Conservation (phyloP, 805 yeast species). For the Lipomyces anomalus region DNA sequence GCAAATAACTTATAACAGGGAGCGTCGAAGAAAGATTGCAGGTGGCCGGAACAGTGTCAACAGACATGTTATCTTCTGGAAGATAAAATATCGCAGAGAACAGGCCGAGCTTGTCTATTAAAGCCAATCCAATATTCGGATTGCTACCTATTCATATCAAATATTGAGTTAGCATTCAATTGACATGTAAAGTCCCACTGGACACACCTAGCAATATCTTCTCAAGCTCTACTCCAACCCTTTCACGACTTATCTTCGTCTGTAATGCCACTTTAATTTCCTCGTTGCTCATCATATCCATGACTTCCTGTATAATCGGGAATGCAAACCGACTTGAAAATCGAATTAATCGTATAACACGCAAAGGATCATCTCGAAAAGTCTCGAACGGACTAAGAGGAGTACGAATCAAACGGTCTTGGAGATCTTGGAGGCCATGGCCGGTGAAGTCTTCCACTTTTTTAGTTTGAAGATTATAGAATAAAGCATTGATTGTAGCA, state of each 20-base stretch:
- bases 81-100: conserved; percentile 16
- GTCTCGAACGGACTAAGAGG: conserved; percentile 84
- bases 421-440: conserved; percentile 66
- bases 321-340: conserved; percentile 79
- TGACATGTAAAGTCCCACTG: conserved; percentile 44
- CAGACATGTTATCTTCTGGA: conserved; percentile 18
- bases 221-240: conserved; percentile 79
- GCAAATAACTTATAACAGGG: background rate
- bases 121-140: conserved; percentile 23
- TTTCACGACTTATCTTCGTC: conserved; percentile 78
- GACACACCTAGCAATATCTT: conserved; percentile 70
- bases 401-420: conserved; percentile 68
- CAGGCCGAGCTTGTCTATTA: conserved; percentile 13
- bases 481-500: conserved; percentile 89
- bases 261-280: conserved; percentile 54
- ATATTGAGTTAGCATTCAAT: conserved; percentile 25
- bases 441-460: conserved; percentile 81
- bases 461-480: conserved; percentile 67
- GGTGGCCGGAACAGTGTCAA: conserved; percentile 5
- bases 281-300: conserved; percentile 54
- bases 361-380: conserved; percentile 86
- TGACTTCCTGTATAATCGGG: conserved; percentile 47
- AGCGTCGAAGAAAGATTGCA: conserved; percentile 9
- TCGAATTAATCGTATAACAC: conserved; percentile 78
- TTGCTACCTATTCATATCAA: conserved; percentile 20